A percentile compares a stretch with the other conserved stretches of the same genome.
Conservation (phyloP, 345 rosid genomes). For the Gossypium thurberi region DNA sequence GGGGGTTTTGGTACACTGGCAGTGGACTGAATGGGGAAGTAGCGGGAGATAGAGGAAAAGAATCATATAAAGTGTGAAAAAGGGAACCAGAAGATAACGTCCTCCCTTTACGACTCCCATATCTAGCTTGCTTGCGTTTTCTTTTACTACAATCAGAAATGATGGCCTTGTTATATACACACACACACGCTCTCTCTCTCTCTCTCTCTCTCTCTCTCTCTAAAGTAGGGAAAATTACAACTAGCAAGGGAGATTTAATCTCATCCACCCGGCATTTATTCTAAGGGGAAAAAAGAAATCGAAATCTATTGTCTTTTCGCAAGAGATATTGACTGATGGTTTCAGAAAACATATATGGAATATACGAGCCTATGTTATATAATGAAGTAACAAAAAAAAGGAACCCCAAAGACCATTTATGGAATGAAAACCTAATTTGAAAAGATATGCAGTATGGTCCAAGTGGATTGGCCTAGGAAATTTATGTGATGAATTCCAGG, state of each 20-base stretch:
- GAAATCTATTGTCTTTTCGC: background rate
- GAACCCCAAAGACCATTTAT: background rate
- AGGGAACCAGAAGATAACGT: background rate
- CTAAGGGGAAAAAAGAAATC: background rate
- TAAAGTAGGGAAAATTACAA: background rate
- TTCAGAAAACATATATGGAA: background rate
- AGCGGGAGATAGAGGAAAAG: background rate
- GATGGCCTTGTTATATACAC: background rate
- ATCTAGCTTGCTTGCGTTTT: background rate
- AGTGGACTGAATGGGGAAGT: conserved; percentile 20
- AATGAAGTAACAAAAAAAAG: background rate
- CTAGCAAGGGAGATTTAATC: background rate
- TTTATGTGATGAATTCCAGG: background rate
- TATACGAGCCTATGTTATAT: background rate
- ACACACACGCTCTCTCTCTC: background rate
- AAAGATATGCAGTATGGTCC: background rate
- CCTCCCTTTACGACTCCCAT: background rate
- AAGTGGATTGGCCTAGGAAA: background rate
- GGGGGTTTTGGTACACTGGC: conserved; percentile 29
- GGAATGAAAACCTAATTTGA: background rate
- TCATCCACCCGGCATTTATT: background rate
- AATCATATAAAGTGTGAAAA: background rate
- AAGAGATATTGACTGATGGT: background rate
- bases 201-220: no score
- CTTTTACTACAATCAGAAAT: background rate